A percentile compares a stretch with the other conserved stretches of the same genome.
These are phyloP conservation scores for Smittium culicis DNA, from an alignment of 371 early-diverging fungal genomes.

Conservation along the genomic window DNA sequence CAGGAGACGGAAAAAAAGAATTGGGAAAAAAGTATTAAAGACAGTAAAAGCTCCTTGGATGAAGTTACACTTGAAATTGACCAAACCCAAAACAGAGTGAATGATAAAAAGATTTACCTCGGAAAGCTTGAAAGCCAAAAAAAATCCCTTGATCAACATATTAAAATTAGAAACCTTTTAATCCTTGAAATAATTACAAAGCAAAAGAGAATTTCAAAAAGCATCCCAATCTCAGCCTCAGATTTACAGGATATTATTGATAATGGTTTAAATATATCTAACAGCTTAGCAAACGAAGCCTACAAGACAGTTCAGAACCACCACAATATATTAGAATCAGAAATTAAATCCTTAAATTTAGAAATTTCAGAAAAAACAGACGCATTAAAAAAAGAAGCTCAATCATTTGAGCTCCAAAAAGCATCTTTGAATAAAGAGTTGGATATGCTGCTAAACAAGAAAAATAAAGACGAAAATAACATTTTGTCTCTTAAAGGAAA, in stretches of 20 bases:
- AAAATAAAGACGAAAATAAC: neutral
- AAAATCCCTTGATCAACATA: neutral
- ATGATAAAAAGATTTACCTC: neutral
- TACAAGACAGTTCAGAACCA: neutral
- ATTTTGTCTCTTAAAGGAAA: constrained; percentile 2
- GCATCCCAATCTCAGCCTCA: neutral
- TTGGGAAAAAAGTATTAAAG: neutral
- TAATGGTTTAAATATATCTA: neutral
- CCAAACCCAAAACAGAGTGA: neutral
- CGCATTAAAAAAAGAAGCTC: neutral
- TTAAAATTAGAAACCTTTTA: neutral
- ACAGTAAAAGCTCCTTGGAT: neutral
- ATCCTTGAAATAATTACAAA: neutral
- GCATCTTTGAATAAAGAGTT: neutral
- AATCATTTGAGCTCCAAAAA: neutral
- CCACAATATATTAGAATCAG: neutral
- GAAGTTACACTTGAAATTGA: neutral
- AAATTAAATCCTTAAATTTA: neutral
- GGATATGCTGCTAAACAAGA: constrained; percentile 17
- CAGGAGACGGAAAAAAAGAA: neutral
- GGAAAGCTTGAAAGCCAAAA: neutral
- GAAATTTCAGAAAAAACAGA: neutral
- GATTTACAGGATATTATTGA: neutral
- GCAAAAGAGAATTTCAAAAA: neutral
- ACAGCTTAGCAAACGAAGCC: neutral